Evolutionary conservation across 2,329 filamentous ascomycete species (phyloP).

Genomic region (Uncinocarpus reesii): DNA sequence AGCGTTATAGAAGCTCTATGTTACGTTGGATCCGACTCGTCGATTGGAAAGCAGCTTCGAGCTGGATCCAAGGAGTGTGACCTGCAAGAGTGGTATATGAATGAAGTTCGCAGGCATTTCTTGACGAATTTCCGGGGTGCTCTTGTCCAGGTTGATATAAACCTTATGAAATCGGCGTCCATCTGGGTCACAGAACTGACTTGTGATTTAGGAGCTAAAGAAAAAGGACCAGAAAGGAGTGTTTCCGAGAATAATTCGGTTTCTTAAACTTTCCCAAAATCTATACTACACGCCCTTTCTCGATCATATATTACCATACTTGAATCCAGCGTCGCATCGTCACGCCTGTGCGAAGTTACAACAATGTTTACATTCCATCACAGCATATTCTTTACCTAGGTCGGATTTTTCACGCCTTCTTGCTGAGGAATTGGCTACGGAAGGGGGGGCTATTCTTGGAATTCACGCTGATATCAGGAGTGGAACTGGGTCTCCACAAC

Average conservation of each 20-base stretch:
- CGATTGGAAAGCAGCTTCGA: slow-evolving; percentile 15
- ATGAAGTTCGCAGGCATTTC: slow-evolving; percentile 37
- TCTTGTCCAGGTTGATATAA: slow-evolving; percentile 25
- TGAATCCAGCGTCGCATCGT: slow-evolving; percentile 23
- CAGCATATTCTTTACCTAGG: slow-evolving; percentile 40
- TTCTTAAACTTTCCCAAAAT: slow-evolving; percentile 28
- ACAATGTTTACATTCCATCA: slow-evolving; percentile 38
- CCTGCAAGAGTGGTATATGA: slow-evolving; percentile 36
- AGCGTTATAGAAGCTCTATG: slow-evolving; percentile 27
- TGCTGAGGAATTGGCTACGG: slow-evolving; percentile 36
- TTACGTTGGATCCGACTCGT: slow-evolving; percentile 24
- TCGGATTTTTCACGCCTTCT: slow-evolving; percentile 36
- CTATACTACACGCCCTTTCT: slow-evolving; percentile 32
- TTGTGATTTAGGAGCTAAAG: slow-evolving; percentile 21
- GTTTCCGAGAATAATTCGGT: slow-evolving; percentile 27
- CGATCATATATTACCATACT: slow-evolving; percentile 26
- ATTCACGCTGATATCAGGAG: slow-evolving; percentile 23
- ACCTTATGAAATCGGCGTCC: too few species aligned
- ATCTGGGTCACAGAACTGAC: neutral
- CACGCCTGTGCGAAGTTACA: slow-evolving; percentile 30
- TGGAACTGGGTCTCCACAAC: neutral
- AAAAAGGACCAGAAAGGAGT: slow-evolving; percentile 20
- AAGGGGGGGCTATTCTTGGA: slow-evolving; percentile 35
- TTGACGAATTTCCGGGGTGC: slow-evolving; percentile 28
- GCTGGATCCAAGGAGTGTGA: slow-evolving; percentile 21